A percentile compares a stretch with the other conserved stretches of the same genome.
These are phyloP conservation scores for Draba incana DNA, from an alignment of 345 rosid genomes.

Conservation along the genomic window DNA sequence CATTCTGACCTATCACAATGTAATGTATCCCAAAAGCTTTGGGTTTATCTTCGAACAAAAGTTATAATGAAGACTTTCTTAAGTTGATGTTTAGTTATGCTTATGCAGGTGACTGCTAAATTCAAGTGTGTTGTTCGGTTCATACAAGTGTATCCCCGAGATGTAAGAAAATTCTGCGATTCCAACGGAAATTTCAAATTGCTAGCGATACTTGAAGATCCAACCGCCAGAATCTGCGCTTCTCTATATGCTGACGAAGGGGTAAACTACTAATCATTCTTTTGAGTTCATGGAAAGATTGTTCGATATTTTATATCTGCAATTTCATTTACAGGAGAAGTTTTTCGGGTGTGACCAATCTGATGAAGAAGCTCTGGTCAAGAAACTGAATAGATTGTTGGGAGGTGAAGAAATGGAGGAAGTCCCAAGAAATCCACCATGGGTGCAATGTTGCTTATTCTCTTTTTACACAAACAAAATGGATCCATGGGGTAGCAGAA, in stretches of 20 bases:
- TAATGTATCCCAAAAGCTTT: conserved; percentile 8
- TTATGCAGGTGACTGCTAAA: conserved; percentile 38
- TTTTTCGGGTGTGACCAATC: conserved; percentile 32
- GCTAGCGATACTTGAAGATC: conserved; percentile 33
- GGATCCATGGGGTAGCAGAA: conserved; percentile 42
- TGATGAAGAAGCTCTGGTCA: conserved; percentile 23
- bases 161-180: conserved; percentile 23
- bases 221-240: conserved; percentile 36
- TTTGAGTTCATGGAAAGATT: not conserved
- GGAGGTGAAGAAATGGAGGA: conserved; percentile 18
- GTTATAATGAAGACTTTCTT: not conserved
- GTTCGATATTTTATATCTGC: not conserved
- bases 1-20: conserved; percentile 35
- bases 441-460: conserved; percentile 43
- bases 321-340: conserved; percentile 25
- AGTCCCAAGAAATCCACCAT: conserved; percentile 37
- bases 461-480: conserved; percentile 34
- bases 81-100: conserved; percentile 19
- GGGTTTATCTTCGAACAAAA: not conserved
- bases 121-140: conserved; percentile 39
- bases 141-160: conserved; percentile 32
- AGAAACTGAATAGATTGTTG: conserved; percentile 27
- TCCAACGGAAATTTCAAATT: conserved; percentile 18
- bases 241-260: conserved; percentile 40
- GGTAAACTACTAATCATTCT: conserved; percentile 23